Percentiles rank a stretch among this genome's conserved stretches.
Evolutionary conservation across 768 basidiomycete genomes (phyloP).

Genomic region (Pulveroboletus sp.): DNA sequence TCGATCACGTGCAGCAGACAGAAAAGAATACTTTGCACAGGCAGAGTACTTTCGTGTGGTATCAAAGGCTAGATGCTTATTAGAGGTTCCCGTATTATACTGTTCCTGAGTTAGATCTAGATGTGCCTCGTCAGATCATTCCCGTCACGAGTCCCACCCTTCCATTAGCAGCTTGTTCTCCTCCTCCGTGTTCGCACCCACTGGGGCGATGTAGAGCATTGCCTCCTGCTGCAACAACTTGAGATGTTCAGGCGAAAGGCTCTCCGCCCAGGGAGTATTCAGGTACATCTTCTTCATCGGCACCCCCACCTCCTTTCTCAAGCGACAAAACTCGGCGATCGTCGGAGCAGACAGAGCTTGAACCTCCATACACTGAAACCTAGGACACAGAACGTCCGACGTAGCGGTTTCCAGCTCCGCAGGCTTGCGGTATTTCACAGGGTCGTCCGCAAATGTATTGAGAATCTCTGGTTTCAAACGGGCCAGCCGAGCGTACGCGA

Average conservation of each 20-base stretch:
- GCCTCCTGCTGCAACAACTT: slow-evolving; percentile 24
- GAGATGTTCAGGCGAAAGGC: slow-evolving; percentile 21
- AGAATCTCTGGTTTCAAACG: slow-evolving; percentile 41
- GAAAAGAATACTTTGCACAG: too few species aligned
- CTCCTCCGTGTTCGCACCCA: slow-evolving; percentile 43
- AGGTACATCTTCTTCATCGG: slow-evolving; percentile 53
- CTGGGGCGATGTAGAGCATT: slow-evolving; percentile 27
- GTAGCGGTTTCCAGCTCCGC: slow-evolving; percentile 2
- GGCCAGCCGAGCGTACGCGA: slow-evolving; percentile 50
- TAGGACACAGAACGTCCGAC: slow-evolving; percentile 38
- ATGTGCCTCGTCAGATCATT: neutral
- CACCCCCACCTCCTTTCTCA: slow-evolving; percentile 37
- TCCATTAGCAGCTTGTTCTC: slow-evolving; percentile 36
- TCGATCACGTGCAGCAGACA: slow-evolving; percentile 24
- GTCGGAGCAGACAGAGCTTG: slow-evolving; percentile 33
- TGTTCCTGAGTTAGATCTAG: neutral
- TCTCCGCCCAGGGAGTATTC: slow-evolving; percentile 28
- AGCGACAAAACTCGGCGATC: slow-evolving; percentile 35
- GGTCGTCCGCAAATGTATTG: slow-evolving; percentile 45
- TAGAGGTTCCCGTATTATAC: slow-evolving; percentile 8
- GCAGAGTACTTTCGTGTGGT: too few species aligned
- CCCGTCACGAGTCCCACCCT: slow-evolving; percentile 11
- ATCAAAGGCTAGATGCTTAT: neutral
- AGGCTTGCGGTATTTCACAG: slow-evolving; percentile 20
- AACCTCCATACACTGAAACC: slow-evolving; percentile 44